Evolutionary conservation across 768 basidiomycete species (phyloP).

Genomic region (Russula sp.): DNA sequence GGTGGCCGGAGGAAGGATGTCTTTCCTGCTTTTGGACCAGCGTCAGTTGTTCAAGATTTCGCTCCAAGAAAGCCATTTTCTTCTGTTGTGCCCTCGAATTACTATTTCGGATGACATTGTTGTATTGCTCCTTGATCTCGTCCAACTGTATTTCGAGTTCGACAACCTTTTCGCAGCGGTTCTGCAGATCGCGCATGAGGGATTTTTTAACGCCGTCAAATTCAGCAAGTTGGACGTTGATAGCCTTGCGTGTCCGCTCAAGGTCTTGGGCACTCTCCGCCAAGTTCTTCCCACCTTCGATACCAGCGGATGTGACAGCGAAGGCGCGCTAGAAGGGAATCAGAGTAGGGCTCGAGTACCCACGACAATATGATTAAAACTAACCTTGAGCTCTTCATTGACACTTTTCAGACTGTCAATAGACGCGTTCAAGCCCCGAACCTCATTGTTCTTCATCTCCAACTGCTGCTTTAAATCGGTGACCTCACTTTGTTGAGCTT

Average conservation of each 20-base stretch:
- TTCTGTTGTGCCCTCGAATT: constrained; percentile 98
- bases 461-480: constrained; percentile 85
- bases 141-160: constrained; percentile 98
- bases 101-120: constrained; percentile 95
- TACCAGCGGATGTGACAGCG: constrained; percentile 93
- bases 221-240: constrained; percentile 96
- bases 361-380: constrained; percentile 17
- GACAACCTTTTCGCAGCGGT: constrained; percentile 99
- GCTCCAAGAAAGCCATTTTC: constrained; percentile 98
- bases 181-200: constrained; percentile 96
- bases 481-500: constrained; percentile 81
- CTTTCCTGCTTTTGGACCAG: constrained; percentile 93
- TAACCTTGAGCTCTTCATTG: constrained; percentile 96
- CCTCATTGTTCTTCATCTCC: constrained; percentile 77
- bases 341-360: constrained; percentile 18
- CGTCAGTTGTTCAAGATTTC: constrained; percentile 92
- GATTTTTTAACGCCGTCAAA: constrained; percentile 99
- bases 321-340: constrained; percentile 74
- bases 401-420: constrained; percentile 93
- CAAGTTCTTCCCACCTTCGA: constrained; percentile 94
- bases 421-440: constrained; percentile 74
- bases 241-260: constrained; percentile 92
- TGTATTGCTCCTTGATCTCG: constrained; percentile 98
- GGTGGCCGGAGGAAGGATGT: constrained; percentile 7
- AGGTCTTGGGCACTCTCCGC: constrained; percentile 97